Evolutionary conservation across 768 basidiomycete genomes (phyloP), one percentile per base, ranked within the genome.

Genomic region (Naematelia encephala): DNA sequence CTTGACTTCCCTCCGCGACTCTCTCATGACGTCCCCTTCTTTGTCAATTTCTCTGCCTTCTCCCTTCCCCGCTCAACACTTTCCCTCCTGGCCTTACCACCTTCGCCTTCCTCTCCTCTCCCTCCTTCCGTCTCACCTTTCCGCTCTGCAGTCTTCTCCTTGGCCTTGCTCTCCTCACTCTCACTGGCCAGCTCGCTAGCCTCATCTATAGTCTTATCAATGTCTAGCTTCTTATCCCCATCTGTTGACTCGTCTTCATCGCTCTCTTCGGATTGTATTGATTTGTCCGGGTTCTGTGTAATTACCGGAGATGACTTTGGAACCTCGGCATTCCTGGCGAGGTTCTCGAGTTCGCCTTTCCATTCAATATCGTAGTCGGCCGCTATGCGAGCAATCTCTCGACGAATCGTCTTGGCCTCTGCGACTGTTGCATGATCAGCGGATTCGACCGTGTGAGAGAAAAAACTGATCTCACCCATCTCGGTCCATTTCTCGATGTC

Each of bases 401-500:
- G 76, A 34, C 80, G 77, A 30, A 87, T 68, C 4, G 74, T 68
- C 69, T 80, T 84, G 25, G 77, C 80, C 68, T 86, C 85, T 10
- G 75, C 71, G 4, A 82, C 74, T 27, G 84, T 74, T 42, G 11
- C 27, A 34, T 39, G 34, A 50, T 57, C 52, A 61, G 62, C 62
- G 39, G n/a, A 8, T 16, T 39, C 25, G 19, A 39, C 13, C 10
- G 28, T 13, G 51, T 45, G 19, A 42, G 2, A 3, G 45, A 27
- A 0, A 8, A 58, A n/a, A n/a, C n/a, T n/a, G n/a, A n/a, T n/a
- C 72, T 61, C n/a, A 73, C 72, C 75, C 71, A 73, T 70, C 43
- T 86, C 86, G 47, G 79, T 70, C 84, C 84, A 87, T 16, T 74
- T 77, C 25, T 86, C 86, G 27, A 86, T 81, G 66, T 87, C 84